Conservation (phyloP, 306 rosid genomes). For the Lathyrus tuberosus region DNA sequence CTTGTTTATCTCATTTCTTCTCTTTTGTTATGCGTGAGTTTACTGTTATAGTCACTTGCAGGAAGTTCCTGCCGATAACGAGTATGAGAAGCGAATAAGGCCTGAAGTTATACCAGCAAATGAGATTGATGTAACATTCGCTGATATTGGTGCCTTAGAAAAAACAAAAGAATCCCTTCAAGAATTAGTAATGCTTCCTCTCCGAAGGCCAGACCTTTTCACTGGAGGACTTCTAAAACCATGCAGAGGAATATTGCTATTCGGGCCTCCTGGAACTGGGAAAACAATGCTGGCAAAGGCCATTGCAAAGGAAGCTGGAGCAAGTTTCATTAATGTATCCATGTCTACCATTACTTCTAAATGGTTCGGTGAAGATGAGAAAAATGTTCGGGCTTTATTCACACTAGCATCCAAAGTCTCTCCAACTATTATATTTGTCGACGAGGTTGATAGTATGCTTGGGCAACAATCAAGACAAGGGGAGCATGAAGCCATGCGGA, state of each 20-base stretch:
- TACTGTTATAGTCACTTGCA: slow-evolving; percentile 37
- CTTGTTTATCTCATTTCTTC: neutral
- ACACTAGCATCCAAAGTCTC: slow-evolving; percentile 91
- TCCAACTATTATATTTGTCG: slow-evolving; percentile 93
- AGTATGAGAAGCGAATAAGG: slow-evolving; percentile 94
- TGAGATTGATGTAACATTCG: slow-evolving; percentile 75
- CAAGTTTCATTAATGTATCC: slow-evolving; percentile 95
- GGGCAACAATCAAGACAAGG: slow-evolving; percentile 93
- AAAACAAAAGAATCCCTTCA: slow-evolving; percentile 95
- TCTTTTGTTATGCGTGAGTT: neutral
- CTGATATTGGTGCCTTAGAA: slow-evolving; percentile 89
- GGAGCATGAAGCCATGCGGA: slow-evolving; percentile 98
- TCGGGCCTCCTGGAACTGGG: slow-evolving; percentile 98
- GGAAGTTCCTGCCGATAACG: slow-evolving; percentile 86
- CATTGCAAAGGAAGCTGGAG: slow-evolving; percentile 95
- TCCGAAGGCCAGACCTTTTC: slow-evolving; percentile 92
- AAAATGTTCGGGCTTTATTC: slow-evolving; percentile 93
- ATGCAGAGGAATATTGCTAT: slow-evolving; percentile 86
- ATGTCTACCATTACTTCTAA: slow-evolving; percentile 98
- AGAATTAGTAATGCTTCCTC: slow-evolving; percentile 96
- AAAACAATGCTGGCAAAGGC: slow-evolving; percentile 99
- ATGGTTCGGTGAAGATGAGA: slow-evolving; percentile 99
- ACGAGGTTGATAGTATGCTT: slow-evolving; percentile 99
- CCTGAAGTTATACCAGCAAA: slow-evolving; percentile 92
- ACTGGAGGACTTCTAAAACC: slow-evolving; percentile 94